A percentile compares a stretch with the other conserved stretches of the same genome.
These are phyloP conservation scores for Brassica napus DNA, from an alignment of 345 rosid species.

Conservation along the genomic window Da-Ae NC_063442.1:19408501-19409000, in stretches of 20 bases:
- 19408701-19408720: conserved; percentile 70
- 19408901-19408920: conserved; percentile 92
- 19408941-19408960: conserved; percentile 91
- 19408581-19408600: conserved; percentile 71
- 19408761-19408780: conserved; percentile 79
- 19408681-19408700: conserved; percentile 72
- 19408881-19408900: conserved; percentile 79
- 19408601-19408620: conserved; percentile 84
- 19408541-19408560: conserved; percentile 27
- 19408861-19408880: conserved; percentile 81
- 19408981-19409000: conserved; percentile 94
- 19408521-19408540: conserved; percentile 16
- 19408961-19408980: conserved; percentile 72
- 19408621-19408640: conserved; percentile 87
- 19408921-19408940: conserved; percentile 99
- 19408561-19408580: conserved; percentile 41
- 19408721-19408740: conserved; percentile 77
- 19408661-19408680: conserved; percentile 58
- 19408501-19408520: background rate
- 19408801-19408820: conserved; percentile 45
- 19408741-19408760: conserved; percentile 70
- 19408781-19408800: conserved; percentile 94
- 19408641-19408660: conserved; percentile 66
- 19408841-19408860: conserved; percentile 9
- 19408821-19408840: conserved; percentile 43